Percentiles rank a stretch among this genome's conserved stretches.
These are phyloP conservation scores for Trametes polyzona DNA, from an alignment of 1,284 basidiomycete genomes.

Conservation along the genomic window DNA sequence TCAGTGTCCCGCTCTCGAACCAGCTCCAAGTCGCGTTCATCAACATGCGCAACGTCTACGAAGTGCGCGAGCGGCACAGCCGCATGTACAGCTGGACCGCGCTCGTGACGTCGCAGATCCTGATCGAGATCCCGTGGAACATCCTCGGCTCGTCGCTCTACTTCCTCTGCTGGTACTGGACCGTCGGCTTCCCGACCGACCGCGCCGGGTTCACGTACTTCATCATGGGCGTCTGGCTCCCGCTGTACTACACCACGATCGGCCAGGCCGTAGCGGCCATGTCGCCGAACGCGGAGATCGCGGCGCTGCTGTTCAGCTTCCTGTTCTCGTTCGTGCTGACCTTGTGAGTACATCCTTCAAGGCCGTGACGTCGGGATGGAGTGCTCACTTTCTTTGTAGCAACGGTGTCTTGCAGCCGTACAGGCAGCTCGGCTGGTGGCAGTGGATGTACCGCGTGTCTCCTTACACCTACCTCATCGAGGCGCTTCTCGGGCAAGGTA, in stretches of 20 bases:
- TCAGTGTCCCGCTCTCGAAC: constrained; percentile 49
- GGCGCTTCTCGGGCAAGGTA: constrained; percentile 56
- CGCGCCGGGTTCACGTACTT: constrained; percentile 65
- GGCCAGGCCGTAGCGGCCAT: constrained; percentile 63
- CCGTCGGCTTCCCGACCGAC: constrained; percentile 57
- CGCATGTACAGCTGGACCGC: constrained; percentile 87
- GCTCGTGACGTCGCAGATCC: constrained; percentile 64
- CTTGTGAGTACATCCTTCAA: constrained; percentile 51
- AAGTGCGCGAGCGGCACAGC: constrained; percentile 68
- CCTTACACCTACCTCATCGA: constrained; percentile 77
- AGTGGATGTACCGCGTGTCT: constrained; percentile 81
- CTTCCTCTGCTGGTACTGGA: constrained; percentile 76
- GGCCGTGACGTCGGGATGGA: neutral
- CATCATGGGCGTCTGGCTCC: constrained; percentile 54
- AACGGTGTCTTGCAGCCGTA: constrained; percentile 72
- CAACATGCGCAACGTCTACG: constrained; percentile 59
- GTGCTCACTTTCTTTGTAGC: constrained; percentile 35
- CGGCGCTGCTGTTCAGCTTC: constrained; percentile 66
- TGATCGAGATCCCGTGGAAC: constrained; percentile 72
- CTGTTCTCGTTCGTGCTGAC: constrained; percentile 64
- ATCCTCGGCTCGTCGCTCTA: constrained; percentile 59
- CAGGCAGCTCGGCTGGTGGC: constrained; percentile 75
- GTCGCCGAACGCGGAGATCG: constrained; percentile 67
- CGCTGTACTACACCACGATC: constrained; percentile 56
- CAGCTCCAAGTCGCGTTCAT: constrained; percentile 62